Base-by-base conservation (phyloP, 345 rosid species). In the Populus davidiana region DNA sequence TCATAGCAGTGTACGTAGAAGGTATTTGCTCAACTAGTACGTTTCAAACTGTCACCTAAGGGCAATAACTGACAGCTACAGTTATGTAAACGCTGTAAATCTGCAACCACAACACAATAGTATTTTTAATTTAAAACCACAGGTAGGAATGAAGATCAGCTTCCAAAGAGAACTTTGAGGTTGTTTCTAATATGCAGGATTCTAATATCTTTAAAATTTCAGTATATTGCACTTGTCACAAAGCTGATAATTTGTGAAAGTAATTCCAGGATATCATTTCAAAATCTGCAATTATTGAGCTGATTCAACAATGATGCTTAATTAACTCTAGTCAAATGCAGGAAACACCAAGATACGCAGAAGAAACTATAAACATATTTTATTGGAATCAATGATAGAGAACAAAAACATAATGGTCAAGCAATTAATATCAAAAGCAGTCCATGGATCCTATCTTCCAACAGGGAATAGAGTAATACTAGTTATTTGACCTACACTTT, bases 181-280 rank as follows among this genome's bases (percentile, higher is more conserved):
- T 59, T 25, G 25, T 59, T 59, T n/a, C 27, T 59, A 12, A 59
- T 16, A 23, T 23, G 5, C 14, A 59, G 16, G 29, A 10, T 59
- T 59, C 16, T 59, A 59, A 10, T n/a, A 25, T 59, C 64, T 8
- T n/a, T 59, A 23, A 12, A n/a, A 59, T 59, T 56, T 59, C 69
- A 18, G 14, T 56, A 27, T 54, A 49, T 59, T 29, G 14, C 61
- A 33, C 49, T 8, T 29, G n/a, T 8, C 61, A 47, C 64, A 29
- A 11, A 47, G 43, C 21, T 47, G 12, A 39, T 54, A 17, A 18
- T 50, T 31, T 8, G 25, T 67, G 67, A 67, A 63, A 52, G 64
- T 5, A 77, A 39, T 49, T 77, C 10, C 16, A 13, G 6, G 33
- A 77, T 77, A n/a, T 47, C 61, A 67, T 43, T 76, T 25, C 13